Percentiles rank a stretch among this genome's conserved stretches.
phyloP scores from a whole-genome alignment of 2,329 filamentous ascomycete species.

The Xylariaceae sp. region DNA sequence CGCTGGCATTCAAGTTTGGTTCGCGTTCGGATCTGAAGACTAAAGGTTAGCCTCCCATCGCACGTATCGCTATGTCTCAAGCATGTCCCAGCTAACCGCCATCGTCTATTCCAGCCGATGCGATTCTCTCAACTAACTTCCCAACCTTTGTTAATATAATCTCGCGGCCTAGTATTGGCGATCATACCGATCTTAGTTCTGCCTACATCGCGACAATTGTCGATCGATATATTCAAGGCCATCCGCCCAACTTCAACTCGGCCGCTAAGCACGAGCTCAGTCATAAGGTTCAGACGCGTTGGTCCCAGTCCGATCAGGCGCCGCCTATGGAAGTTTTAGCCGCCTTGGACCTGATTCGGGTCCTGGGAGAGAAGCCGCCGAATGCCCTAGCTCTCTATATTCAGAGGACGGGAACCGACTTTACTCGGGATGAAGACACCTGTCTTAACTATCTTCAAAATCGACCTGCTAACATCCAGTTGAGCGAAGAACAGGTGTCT shows the following conservation, averaged over 20 bases:
- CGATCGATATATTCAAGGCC: slow-evolving; percentile 81
- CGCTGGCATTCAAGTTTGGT: slow-evolving; percentile 81
- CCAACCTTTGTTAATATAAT: slow-evolving; percentile 72
- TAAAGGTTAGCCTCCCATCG: slow-evolving; percentile 61
- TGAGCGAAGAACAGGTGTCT: slow-evolving; percentile 78
- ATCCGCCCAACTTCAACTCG: slow-evolving; percentile 79
- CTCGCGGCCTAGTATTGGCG: slow-evolving; percentile 56
- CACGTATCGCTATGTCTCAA: neutral
- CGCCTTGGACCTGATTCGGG: slow-evolving; percentile 62
- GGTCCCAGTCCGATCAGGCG: slow-evolving; percentile 57
- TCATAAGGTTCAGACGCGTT: slow-evolving; percentile 63
- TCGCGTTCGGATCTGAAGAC: slow-evolving; percentile 75
- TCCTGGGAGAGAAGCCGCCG: slow-evolving; percentile 54
- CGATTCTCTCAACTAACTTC: slow-evolving; percentile 79
- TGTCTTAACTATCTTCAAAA: slow-evolving; percentile 51
- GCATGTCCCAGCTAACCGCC: slow-evolving; percentile 1
- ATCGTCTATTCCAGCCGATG: slow-evolving; percentile 60
- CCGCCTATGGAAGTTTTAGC: slow-evolving; percentile 67
- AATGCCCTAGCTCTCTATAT: slow-evolving; percentile 61
- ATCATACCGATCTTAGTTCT: slow-evolving; percentile 61
- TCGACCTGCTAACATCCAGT: slow-evolving; percentile 50
- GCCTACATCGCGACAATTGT: slow-evolving; percentile 73
- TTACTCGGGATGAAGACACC: slow-evolving; percentile 70
- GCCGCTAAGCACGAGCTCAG: slow-evolving; percentile 65
- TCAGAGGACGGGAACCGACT: slow-evolving; percentile 67